These are phyloP conservation scores for Lactarius vividus DNA, from an alignment of 768 basidiomycete species.

Conservation along the genomic window DNA sequence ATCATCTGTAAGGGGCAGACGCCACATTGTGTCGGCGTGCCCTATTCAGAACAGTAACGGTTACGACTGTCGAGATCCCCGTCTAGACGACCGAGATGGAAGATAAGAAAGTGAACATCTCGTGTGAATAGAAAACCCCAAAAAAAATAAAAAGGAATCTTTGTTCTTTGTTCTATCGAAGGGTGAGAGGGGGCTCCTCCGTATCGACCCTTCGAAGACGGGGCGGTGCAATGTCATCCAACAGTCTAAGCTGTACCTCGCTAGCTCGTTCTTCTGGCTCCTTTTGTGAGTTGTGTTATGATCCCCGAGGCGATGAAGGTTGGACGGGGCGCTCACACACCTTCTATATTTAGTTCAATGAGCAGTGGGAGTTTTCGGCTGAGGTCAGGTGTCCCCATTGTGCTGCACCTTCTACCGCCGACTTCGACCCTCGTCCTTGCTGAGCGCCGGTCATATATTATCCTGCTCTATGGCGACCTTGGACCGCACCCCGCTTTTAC, in stretches of 20 bases:
- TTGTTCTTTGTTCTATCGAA: background rate
- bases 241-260: background rate
- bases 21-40: background rate
- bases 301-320: background rate
- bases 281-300: background rate
- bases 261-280: background rate
- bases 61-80: background rate
- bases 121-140: conserved; percentile 2
- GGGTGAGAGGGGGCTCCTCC: background rate
- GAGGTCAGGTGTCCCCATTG: conserved; percentile 1
- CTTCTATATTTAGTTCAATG: background rate
- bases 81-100: background rate
- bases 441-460: conserved; percentile 15
- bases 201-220: background rate
- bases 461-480: background rate
- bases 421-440: background rate
- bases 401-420: background rate
- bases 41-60: background rate
- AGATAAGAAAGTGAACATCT: background rate
- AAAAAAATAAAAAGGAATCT: background rate
- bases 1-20: background rate
- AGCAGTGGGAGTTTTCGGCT: background rate
- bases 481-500: background rate
- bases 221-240: background rate
- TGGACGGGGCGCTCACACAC: background rate